Base-by-base conservation (phyloP, 2,329 filamentous ascomycete species). In the Teratosphaeria nubilosa region DNA sequence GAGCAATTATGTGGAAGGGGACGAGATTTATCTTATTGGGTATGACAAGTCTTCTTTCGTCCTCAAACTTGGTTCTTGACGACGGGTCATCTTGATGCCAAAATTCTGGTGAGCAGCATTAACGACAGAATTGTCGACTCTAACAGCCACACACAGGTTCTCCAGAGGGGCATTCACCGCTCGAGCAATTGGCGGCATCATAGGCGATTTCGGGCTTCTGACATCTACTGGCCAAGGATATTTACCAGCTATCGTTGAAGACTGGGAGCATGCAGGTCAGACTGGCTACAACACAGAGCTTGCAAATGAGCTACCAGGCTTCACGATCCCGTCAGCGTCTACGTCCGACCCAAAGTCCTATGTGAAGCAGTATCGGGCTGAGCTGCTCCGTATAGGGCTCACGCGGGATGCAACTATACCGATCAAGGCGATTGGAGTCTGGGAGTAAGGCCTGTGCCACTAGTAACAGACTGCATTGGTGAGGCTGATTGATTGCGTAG, bases 1-100 rank as follows among this genome's bases (percentile, higher is more conserved):
- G 58, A 78, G 81, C 63, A 86, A 85, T 69, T 85, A 84, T 63
- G 60, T 62, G 22, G 58, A 62, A n/a, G 65, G 61, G 32, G 76
- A 76, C 54, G 72, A 75, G 37, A 74, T 77, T 25, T 76, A 70
- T 64, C 60, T 77, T 2, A 71, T 77, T 51, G 75, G 75, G 34
- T 37, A 37, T 2, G 34, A 16, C 34, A 13, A 13, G 11, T 13
- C 16, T 37, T 37, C 34, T 9, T 37, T 10, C 34, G 6, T 13
- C 16, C 11, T 37, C 11, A 13, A 3, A 10, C 3, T 3, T 37
- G 11, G 34, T 13, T 5, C 4, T 37, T 16, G 34, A 37, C 11
- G 16, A 16, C 34, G 34, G 34, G 27, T 30, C 7, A 4, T 30
- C 27, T 30, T 7, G 27, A 30, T 30, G 27, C 7, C 16, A 16